A percentile compares a stretch with the other conserved stretches of the same genome.
phyloP scores from a whole-genome alignment of 768 basidiomycete genomes.

The Pleurotus eryngii region DNA sequence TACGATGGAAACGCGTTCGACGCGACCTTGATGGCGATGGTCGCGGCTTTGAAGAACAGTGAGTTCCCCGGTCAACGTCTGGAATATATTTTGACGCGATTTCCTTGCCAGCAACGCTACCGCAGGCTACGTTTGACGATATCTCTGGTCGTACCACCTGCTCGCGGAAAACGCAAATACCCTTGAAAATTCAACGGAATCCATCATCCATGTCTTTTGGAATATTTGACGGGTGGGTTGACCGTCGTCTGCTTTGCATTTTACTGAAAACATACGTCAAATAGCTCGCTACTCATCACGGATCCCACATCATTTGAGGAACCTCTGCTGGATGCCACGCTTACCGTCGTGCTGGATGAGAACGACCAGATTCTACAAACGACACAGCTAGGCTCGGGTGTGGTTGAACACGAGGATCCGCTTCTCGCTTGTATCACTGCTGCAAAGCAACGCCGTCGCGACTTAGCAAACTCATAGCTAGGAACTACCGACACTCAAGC shows the following conservation, averaged over 20 bases:
- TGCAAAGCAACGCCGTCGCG: conserved; percentile 18
- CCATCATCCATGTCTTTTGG: conserved; percentile 69
- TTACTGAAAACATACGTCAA: not conserved
- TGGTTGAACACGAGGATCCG: conserved; percentile 17
- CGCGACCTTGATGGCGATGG: conserved; percentile 82
- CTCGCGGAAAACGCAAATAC: conserved; percentile 42
- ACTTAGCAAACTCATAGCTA: conserved; percentile 13
- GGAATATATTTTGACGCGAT: no score
- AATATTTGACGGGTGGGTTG: conserved; percentile 72
- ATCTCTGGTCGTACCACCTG: conserved; percentile 64
- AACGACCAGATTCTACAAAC: conserved; percentile 45
- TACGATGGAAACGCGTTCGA: conserved; percentile 97
- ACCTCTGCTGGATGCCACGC: conserved; percentile 69
- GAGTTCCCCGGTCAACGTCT: conserved; percentile 21
- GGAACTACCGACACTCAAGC: no score
- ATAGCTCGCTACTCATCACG: conserved; percentile 61
- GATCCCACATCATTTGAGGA: conserved; percentile 94
- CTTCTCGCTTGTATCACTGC: conserved; percentile 22
- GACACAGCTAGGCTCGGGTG: conserved; percentile 51
- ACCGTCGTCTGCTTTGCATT: not conserved
- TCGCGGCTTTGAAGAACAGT: conserved; percentile 86
- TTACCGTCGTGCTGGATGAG: conserved; percentile 61
- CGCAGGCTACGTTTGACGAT: conserved; percentile 67
- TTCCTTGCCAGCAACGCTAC: conserved; percentile 53
- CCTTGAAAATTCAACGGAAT: conserved; percentile 43